Conservation (phyloP, 2,329 filamentous ascomycete species). For the Exophiala alcalophila region DNA sequence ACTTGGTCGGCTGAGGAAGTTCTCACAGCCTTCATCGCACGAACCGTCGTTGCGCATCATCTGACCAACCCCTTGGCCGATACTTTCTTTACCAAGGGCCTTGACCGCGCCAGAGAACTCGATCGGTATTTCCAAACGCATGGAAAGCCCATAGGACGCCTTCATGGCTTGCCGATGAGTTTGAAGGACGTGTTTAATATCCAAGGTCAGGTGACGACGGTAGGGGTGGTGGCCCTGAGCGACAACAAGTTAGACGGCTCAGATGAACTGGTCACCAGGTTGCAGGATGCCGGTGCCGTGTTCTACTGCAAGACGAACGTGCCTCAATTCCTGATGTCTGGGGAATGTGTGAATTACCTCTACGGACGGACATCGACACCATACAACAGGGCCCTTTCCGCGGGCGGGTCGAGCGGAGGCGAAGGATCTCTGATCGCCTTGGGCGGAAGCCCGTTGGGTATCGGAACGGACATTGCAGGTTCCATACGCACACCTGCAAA, state of each 20-base stretch:
- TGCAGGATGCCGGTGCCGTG: conserved; percentile 34
- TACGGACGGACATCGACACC: conserved; percentile 50
- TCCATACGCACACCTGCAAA: conserved; percentile 51
- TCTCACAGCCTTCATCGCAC: conserved; percentile 42
- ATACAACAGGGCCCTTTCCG: conserved; percentile 46
- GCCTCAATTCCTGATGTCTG: conserved; percentile 35
- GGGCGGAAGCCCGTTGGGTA: conserved; percentile 48
- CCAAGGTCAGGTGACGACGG: conserved; percentile 29
- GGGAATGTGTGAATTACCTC: conserved; percentile 36
- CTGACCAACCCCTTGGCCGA: conserved; percentile 48
- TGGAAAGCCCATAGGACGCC: conserved; percentile 51
- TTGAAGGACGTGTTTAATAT: conserved; percentile 50
- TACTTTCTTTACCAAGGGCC: conserved; percentile 50
- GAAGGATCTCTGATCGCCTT: conserved; percentile 52
- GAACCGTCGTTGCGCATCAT: conserved; percentile 41
- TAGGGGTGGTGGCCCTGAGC: conserved; percentile 7
- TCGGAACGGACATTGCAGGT: conserved; percentile 52
- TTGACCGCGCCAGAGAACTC: conserved; percentile 47
- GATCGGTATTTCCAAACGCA: conserved; percentile 44
- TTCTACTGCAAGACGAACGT: conserved; percentile 36
- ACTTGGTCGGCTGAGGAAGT: conserved; percentile 33
- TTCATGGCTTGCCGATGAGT: conserved; percentile 61
- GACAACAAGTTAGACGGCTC: conserved; percentile 22
- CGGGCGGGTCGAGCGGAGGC: conserved; percentile 53
- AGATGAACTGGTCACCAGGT: conserved; percentile 22